These are phyloP conservation scores for Chaetomiaceae sp. DNA, from an alignment of 2,329 filamentous ascomycete genomes.

Conservation along the genomic window DNA sequence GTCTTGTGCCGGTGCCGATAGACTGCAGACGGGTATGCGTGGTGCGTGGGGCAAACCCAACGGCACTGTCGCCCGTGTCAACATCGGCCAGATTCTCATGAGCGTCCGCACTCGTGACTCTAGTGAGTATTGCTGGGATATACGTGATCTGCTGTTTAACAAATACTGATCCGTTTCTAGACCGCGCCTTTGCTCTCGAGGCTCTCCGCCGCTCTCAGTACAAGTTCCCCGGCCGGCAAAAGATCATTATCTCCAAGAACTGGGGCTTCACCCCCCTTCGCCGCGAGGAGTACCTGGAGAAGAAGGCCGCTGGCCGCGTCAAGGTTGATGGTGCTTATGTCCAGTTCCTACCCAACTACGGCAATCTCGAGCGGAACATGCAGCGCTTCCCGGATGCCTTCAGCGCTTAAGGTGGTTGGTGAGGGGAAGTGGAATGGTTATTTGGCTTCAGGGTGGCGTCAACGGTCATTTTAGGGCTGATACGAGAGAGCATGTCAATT, in stretches of 20 bases:
- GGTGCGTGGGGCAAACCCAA: constrained; percentile 99
- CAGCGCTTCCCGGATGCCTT: constrained; percentile 94
- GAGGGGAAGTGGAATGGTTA: constrained; percentile 27
- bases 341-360: constrained; percentile 96
- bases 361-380: constrained; percentile 80
- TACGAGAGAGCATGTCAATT: constrained; percentile 28
- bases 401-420: constrained; percentile 49
- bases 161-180: constrained; percentile 40
- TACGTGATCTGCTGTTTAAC: background rate
- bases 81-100: constrained; percentile 99
- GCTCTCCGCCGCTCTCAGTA: constrained; percentile 98
- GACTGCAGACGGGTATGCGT: constrained; percentile 99
- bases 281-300: constrained; percentile 94
- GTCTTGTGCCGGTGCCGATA: constrained; percentile 99
- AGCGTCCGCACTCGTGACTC: constrained; percentile 94
- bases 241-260: constrained; percentile 99
- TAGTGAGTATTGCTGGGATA: constrained; percentile 50
- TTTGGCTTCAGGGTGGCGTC: constrained; percentile 31
- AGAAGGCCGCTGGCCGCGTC: constrained; percentile 89
- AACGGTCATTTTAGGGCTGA: constrained; percentile 30
- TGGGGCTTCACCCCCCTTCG: constrained; percentile 99
- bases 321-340: constrained; percentile 99
- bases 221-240: constrained; percentile 99
- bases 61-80: constrained; percentile 98
- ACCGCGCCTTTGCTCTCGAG: constrained; percentile 92